These are phyloP conservation scores for Parathielavia appendiculata DNA, from an alignment of 495 filamentous ascomycete species.

Conservation along the genomic window DNA sequence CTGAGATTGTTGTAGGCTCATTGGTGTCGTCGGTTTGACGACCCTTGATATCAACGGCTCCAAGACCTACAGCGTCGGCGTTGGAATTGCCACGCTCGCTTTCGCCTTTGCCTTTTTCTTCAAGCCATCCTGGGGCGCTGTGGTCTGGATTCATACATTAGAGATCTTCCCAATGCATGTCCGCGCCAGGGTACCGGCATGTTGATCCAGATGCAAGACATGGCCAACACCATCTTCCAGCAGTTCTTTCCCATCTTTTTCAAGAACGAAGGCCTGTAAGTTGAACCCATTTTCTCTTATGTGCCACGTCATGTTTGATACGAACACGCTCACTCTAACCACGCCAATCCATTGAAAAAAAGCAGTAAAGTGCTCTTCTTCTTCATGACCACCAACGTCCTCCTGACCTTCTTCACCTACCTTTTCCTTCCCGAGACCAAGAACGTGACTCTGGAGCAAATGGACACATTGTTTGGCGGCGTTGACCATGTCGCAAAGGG, in stretches of 20 bases:
- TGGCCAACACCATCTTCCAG: slow-evolving; percentile 8
- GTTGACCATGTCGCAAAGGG: neutral
- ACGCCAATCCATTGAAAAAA: neutral
- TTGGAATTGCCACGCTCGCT: neutral
- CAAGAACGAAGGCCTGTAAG: slow-evolving; percentile 3
- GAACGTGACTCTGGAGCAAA: neutral
- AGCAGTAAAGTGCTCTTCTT: neutral
- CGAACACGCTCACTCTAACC: neutral
- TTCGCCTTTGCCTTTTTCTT: slow-evolving; percentile 3
- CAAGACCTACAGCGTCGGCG: neutral
- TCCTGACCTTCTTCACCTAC: neutral
- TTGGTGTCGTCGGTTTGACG: neutral
- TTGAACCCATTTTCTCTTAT: neutral
- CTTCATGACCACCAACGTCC: slow-evolving; percentile 2
- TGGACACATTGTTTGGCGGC: slow-evolving; percentile 1
- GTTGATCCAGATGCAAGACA: neutral
- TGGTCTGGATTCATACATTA: neutral
- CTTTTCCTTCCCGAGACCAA: slow-evolving; percentile 1
- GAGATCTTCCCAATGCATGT: slow-evolving; percentile 1
- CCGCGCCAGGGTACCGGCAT: neutral
- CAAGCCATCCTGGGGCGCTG: slow-evolving; percentile 3
- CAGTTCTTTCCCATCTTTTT: slow-evolving; percentile 3
- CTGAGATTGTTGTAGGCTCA: no score
- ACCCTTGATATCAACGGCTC: neutral
- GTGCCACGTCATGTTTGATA: neutral